Conservation (phyloP, 73 alveolate species). For the Paramecium sexaurelia region DNA sequence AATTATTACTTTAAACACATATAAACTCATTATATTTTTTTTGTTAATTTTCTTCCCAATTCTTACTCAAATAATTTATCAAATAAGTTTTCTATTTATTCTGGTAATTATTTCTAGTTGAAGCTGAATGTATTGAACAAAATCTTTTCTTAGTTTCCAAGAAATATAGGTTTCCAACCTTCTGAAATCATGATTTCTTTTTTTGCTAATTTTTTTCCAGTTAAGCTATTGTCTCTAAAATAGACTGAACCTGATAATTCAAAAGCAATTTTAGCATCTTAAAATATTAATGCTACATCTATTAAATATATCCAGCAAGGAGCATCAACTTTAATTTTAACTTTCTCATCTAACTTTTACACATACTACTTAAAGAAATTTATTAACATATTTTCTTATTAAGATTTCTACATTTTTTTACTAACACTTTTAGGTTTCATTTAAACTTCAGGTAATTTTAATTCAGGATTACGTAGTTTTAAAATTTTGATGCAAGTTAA, state of each 20-base stretch:
- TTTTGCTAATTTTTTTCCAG: background rate
- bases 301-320: background rate
- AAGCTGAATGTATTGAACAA: background rate
- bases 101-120: background rate
- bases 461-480: constrained; percentile 5
- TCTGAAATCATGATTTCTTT: constrained; percentile 2
- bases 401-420: background rate
- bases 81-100: background rate
- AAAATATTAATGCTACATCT: background rate
- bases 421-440: background rate
- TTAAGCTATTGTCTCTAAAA: background rate
- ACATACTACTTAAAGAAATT: background rate
- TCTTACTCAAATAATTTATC: background rate
- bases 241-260: background rate
- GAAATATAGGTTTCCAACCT: background rate
- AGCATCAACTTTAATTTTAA: background rate
- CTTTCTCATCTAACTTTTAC: background rate
- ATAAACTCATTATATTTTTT: background rate
- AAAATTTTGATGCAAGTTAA: background rate
- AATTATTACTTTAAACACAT: too few species aligned
- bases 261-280: background rate
- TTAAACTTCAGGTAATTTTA: background rate
- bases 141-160: background rate
- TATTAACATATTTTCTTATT: background rate
- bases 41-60: background rate